Evolutionary conservation across 768 basidiomycete species (phyloP), one percentile per base, ranked within the genome.

Genomic region (Cubamyces lactineus): DNA sequence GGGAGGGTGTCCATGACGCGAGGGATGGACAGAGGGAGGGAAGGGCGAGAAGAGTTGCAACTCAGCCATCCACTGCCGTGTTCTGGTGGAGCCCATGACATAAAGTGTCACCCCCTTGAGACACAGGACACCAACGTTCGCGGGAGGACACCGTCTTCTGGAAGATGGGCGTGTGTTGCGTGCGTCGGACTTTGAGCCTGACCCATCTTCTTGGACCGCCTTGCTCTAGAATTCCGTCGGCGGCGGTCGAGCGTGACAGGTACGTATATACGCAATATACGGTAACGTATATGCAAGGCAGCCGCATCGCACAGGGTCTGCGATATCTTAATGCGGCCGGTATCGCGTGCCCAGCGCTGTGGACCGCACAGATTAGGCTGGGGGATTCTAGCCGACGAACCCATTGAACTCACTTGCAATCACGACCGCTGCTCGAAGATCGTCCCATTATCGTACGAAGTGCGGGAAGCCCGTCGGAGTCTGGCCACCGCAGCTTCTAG

Each of bases 51-150:
- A 40, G 46, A 49, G 45, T 60, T 53, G 59, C 46, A 61, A 49
- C 53, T 61, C 53, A 40, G 59, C 59, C 19, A 12, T 19, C 34
- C 19, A 15, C 53, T 41, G 53, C 54, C 39, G 34, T 26, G 39
- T 23, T 34, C 46, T 16, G 23, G 54, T 17, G 28, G 40, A 39
- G 39, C n/a, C 40, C 57, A 52, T 52, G 61, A 62, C 61, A 62
- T n/a, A 53, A 57, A 57, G 21, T 57, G 61, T 38, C 61, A 53
- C 47, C 56, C 39, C 38, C 15, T 13, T 23, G 28, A 40, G 48
- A 40, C 46, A 40, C 19, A 28, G 34, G 48, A 47, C 21, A 24
- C 23, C 55, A 62, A 62, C 54, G 61, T 62, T 62, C 61, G 61
- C 61, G 61, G 61, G 61, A 62, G 61, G 24, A 54, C 19, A 28